Base-by-base conservation (phyloP, 1,284 basidiomycete species). In the Mycena citricolor region DNA sequence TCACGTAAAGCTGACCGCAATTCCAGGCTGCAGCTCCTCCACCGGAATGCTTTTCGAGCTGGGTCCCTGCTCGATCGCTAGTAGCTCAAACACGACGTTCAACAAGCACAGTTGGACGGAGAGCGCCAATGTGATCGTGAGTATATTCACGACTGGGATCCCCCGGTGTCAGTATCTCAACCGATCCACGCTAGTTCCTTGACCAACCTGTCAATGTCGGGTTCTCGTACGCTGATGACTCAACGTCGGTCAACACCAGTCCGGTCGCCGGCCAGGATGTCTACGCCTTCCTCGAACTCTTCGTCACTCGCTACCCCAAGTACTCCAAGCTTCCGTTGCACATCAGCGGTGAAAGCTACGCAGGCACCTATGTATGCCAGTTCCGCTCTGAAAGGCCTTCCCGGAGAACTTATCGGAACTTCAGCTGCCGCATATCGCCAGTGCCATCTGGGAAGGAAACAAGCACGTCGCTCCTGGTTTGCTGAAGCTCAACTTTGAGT, bases 61-160 rank as follows among this genome's bases (percentile, higher is more conserved):
- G 34, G 79, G 80, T 0, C 79, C 83, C 4, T 86, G 83, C 58
- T 69, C 74, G 13, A 78, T 83, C 44, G 76, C 68, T 25, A 79
- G 79, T 12, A 32, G 42, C 22, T 45, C 46, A 11, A 19, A 23
- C 57, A 74, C 80, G 16, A 66, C 66, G 10, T 58, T 71, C 47
- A 85, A 86, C 54, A 75, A 75, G 0, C 74, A 68, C 54, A 76
- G 79, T 0, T 86, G 83, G 81, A 84, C 80, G 61, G 74, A 76
- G 45, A 68, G 75, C 34, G 74, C 77, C 6, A 83, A 86, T 57
- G 65, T 79, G 63, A 44, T 77, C 31, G 17, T 29, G 11, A 33
- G 10, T 19, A 17, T 10, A 33, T 17, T 33, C 11, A 10, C 11
- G 12, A 10, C 32, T 33, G 12, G 10, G 11, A 17, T 33, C 12